Conservation (phyloP, 306 rosid genomes). For the Corylus americana region DNA sequence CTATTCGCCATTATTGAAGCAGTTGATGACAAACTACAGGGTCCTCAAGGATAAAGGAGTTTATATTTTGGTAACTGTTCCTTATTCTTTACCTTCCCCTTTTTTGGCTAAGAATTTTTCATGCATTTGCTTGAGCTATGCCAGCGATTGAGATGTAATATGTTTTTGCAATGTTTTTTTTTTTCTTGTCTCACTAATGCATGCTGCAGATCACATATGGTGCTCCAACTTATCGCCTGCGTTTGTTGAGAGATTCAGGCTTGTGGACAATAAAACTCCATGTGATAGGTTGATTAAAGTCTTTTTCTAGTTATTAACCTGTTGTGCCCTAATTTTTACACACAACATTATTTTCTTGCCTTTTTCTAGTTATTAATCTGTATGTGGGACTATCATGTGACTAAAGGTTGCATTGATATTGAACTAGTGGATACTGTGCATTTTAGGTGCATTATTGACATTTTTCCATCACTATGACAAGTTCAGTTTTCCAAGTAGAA, state of each 20-base stretch:
- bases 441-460: neutral
- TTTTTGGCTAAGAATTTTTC: neutral
- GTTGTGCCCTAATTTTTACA: slow-evolving; percentile 15
- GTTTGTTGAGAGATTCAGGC: slow-evolving; percentile 57
- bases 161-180: slow-evolving; percentile 16
- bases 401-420: neutral
- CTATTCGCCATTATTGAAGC: slow-evolving; percentile 83
- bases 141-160: neutral
- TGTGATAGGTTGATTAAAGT: slow-evolving; percentile 70
- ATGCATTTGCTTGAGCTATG: slow-evolving; percentile 2
- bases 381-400: neutral
- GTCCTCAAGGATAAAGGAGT: slow-evolving; percentile 90
- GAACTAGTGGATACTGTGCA: slow-evolving; percentile 1
- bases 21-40: slow-evolving; percentile 94
- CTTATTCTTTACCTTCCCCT: slow-evolving; percentile 13
- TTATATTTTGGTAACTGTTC: slow-evolving; percentile 68
- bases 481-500: too few species aligned
- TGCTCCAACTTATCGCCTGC: slow-evolving; percentile 70
- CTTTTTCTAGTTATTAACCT: slow-evolving; percentile 15
- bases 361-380: neutral
- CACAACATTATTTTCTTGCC: neutral
- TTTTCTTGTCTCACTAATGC: slow-evolving; percentile 27
- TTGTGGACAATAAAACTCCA: slow-evolving; percentile 75
- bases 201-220: slow-evolving; percentile 76
- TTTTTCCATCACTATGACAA: neutral